A percentile compares a stretch with the other conserved stretches of the same genome.
phyloP scores from a whole-genome alignment of 257 asterid species.

The Lycium ferocissimum region DNA sequence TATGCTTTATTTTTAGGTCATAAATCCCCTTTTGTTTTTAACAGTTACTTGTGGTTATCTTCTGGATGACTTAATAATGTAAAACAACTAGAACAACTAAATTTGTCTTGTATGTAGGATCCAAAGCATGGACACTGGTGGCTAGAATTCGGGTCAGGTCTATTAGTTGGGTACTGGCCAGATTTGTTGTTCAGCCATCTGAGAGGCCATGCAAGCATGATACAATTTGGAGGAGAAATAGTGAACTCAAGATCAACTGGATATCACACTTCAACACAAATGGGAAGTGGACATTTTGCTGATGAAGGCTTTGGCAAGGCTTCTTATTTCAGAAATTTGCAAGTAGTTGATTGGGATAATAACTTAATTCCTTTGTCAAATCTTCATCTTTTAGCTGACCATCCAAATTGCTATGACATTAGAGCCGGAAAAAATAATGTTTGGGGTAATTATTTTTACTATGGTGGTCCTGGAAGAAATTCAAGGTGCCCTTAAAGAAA shows the following conservation, averaged over 20 bases:
- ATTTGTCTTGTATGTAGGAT: conserved; percentile 52
- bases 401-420: conserved; percentile 78
- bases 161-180: conserved; percentile 94
- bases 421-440: conserved; percentile 82
- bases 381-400: conserved; percentile 88
- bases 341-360: conserved; percentile 95
- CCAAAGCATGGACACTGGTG: conserved; percentile 99
- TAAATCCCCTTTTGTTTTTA: not conserved
- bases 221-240: conserved; percentile 90
- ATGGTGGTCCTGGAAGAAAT: conserved; percentile 95
- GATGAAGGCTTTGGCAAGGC: conserved; percentile 86
- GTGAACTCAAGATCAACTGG: conserved; percentile 80
- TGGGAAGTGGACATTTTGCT: conserved; percentile 96
- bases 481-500: conserved; percentile 63
- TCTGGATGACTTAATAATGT: not conserved
- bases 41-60: not conserved
- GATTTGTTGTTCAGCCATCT: conserved; percentile 73
- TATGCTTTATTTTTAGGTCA: not conserved
- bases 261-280: conserved; percentile 80
- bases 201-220: conserved; percentile 79
- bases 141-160: conserved; percentile 84
- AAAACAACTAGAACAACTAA: not conserved
- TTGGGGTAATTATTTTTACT: conserved; percentile 91
- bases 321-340: conserved; percentile 81
- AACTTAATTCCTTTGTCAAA: conserved; percentile 71